These are phyloP conservation scores for Alternaria atra DNA, from an alignment of 2,329 filamentous ascomycete species.

Conservation along the genomic window DNA sequence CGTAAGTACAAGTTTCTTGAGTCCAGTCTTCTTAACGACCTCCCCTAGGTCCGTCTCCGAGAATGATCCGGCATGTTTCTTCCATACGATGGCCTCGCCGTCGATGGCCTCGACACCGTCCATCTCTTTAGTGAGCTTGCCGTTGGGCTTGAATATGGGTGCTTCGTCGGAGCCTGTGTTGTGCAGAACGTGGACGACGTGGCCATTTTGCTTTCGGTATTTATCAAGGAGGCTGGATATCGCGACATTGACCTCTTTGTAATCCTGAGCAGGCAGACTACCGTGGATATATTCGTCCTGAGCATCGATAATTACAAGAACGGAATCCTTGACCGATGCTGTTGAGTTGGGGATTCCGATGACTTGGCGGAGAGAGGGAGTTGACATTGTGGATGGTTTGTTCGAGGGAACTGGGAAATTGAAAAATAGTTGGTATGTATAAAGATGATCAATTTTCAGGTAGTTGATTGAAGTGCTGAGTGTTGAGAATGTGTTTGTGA, in stretches of 20 bases:
- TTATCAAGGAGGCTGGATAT: neutral
- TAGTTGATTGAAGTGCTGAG: neutral
- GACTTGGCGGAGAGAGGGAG: slow-evolving; percentile 1
- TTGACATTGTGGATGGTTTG: neutral
- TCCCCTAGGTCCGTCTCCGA: neutral
- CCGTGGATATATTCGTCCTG: neutral
- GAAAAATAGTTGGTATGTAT: neutral
- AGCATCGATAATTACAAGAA: neutral
- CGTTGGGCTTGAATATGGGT: neutral
- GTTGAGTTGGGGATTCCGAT: slow-evolving; percentile 1
- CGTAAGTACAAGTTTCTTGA: neutral
- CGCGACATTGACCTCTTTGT: neutral
- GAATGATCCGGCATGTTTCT: neutral
- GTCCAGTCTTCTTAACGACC: neutral
- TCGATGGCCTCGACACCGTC: neutral
- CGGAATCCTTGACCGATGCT: slow-evolving; percentile 1
- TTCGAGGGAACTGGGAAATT: neutral
- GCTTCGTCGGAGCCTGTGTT: neutral
- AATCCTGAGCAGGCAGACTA: neutral
- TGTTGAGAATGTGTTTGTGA: neutral
- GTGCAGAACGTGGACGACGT: neutral
- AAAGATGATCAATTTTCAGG: neutral
- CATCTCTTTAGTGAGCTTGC: slow-evolving; percentile 1
- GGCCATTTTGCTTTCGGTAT: slow-evolving; percentile 3
- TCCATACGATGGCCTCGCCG: neutral